Conservation (phyloP, 371 early-diverging fungal genomes). For the Conidiobolus incongruus region DNA sequence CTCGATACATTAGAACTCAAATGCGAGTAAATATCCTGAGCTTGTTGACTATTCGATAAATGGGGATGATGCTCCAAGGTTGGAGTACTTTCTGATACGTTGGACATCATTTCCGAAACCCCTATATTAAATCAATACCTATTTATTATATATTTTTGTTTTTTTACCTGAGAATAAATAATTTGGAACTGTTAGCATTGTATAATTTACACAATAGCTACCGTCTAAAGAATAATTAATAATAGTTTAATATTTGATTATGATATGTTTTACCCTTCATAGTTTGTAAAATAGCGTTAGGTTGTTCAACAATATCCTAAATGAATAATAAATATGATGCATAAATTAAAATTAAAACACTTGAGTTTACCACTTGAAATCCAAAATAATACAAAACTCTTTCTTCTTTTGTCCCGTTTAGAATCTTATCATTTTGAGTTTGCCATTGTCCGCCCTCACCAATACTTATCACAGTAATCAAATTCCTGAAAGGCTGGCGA, state of each 20-base stretch:
- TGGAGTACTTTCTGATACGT: too few relatives aligned
- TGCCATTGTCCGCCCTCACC: conserved; percentile 10
- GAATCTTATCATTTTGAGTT: too few relatives aligned
- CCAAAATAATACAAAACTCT: conserved; percentile 33
- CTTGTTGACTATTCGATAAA: too few relatives aligned
- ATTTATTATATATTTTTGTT: too few relatives aligned
- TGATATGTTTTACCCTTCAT: conserved; percentile 15
- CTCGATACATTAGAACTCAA: too few relatives aligned
- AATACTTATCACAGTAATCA: conserved; percentile 40
- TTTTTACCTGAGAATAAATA: conserved; percentile 2
- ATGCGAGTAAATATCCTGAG: too few relatives aligned
- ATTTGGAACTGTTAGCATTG: conserved; percentile 6
- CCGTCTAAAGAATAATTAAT: conserved; percentile 10
- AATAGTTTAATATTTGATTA: not conserved
- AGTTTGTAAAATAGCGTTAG: conserved; percentile 31
- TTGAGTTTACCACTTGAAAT: conserved; percentile 21
- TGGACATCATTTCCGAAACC: too few relatives aligned
- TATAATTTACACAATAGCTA: conserved; percentile 26
- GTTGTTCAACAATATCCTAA: conserved; percentile 37
- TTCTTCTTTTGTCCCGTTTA: not conserved
- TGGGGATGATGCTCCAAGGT: too few relatives aligned
- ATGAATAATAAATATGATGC: too few relatives aligned
- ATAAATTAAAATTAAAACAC: not conserved
- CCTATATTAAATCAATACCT: too few relatives aligned
- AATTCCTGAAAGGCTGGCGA: conserved; percentile 51